phyloP scores from a whole-genome alignment of 768 basidiomycete species.

The Trametes gibbosa region DNA sequence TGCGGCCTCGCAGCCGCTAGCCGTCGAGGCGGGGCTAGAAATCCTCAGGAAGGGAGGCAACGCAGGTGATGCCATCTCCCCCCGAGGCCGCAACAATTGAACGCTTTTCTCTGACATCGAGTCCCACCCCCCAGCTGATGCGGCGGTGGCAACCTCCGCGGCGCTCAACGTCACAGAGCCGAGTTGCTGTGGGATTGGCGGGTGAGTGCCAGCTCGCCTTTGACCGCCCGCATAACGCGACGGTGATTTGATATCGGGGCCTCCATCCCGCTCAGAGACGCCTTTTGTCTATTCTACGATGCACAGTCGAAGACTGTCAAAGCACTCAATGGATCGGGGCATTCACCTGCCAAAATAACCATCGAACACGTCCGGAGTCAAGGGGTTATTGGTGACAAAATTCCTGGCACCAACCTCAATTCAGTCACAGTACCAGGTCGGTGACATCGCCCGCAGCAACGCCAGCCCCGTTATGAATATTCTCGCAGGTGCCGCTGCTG shows the following conservation, averaged over 20 bases:
- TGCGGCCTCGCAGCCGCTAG: conserved; percentile 86
- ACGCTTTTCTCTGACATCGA: not conserved
- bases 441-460: not conserved
- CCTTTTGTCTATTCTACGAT: conserved; percentile 92
- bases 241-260: not conserved
- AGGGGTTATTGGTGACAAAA: conserved; percentile 64
- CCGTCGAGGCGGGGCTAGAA: conserved; percentile 88
- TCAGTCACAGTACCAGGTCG: conserved; percentile 86
- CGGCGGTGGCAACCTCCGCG: conserved; percentile 90
- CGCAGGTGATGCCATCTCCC: conserved; percentile 63
- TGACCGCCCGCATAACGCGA: not conserved
- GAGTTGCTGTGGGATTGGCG: conserved; percentile 88
- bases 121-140: conserved; percentile 67
- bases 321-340: conserved; percentile 91
- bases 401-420: conserved; percentile 82
- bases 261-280: conserved; percentile 52
- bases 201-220: conserved; percentile 42
- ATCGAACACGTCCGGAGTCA: conserved; percentile 68
- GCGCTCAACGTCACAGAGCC: conserved; percentile 92
- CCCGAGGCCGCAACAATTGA: not conserved
- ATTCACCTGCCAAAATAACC: conserved; percentile 74
- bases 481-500: conserved; percentile 78
- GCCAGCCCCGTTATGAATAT: not conserved
- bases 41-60: conserved; percentile 93
- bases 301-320: conserved; percentile 78